A percentile compares a stretch with the other conserved stretches of the same genome.
Evolutionary conservation across 768 basidiomycete species (phyloP).

Genomic region (Psilocybe azurescens): DNA sequence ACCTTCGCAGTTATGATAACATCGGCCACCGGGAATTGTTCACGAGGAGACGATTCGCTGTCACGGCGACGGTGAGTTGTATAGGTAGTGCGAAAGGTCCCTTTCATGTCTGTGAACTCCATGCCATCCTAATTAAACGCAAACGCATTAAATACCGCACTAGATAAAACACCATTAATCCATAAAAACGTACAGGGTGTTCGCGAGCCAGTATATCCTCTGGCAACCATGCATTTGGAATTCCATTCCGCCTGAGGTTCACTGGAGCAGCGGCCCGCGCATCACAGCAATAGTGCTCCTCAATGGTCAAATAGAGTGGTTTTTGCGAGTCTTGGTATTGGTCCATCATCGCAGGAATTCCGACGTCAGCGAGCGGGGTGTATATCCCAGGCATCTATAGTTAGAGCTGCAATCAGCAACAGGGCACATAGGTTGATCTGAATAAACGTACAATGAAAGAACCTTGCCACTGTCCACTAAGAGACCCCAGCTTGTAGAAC

Average conservation of each 20-base stretch:
- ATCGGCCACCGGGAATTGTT: slow-evolving; percentile 39
- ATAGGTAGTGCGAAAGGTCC: slow-evolving; percentile 45
- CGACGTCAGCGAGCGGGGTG: slow-evolving; percentile 40
- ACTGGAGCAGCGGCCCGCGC: slow-evolving; percentile 37
- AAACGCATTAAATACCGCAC: neutral
- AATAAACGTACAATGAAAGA: slow-evolving; percentile 46
- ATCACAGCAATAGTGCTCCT: slow-evolving; percentile 51
- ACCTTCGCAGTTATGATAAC: slow-evolving; percentile 61
- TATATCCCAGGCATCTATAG: slow-evolving; percentile 39
- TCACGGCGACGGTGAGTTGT: slow-evolving; percentile 33
- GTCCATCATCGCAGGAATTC: slow-evolving; percentile 28
- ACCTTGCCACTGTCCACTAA: slow-evolving; percentile 56
- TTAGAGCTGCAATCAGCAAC: neutral
- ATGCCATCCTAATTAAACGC: slow-evolving; percentile 51
- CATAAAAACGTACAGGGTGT: slow-evolving; percentile 39
- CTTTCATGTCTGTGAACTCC: slow-evolving; percentile 38
- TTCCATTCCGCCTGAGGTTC: slow-evolving; percentile 38
- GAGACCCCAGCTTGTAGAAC: slow-evolving; percentile 46
- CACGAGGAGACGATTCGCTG: slow-evolving; percentile 17
- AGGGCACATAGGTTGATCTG: neutral
- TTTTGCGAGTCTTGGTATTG: slow-evolving; percentile 40
- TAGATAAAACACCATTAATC: too few relatives aligned
- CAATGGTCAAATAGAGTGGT: slow-evolving; percentile 53
- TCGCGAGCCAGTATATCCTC: slow-evolving; percentile 37
- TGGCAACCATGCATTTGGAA: slow-evolving; percentile 53